phyloP scores from a whole-genome alignment of 2,329 filamentous ascomycete genomes.

The Fusarium sp. region DNA sequence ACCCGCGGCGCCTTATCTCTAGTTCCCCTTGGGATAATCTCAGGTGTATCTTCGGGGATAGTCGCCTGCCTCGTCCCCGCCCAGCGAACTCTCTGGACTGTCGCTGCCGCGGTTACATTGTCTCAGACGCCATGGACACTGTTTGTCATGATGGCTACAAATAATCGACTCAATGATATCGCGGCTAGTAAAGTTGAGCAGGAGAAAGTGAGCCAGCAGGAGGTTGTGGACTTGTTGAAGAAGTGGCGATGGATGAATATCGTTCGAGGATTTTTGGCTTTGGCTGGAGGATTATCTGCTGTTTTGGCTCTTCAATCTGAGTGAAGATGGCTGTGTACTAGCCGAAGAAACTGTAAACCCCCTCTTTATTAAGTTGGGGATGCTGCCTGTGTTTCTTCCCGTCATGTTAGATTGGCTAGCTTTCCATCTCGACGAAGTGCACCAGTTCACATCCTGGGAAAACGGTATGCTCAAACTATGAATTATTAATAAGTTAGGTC shows the following conservation, averaged over 20 bases:
- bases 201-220: slow-evolving; percentile 27
- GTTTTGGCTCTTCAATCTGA: slow-evolving; percentile 29
- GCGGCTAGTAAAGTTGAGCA: slow-evolving; percentile 20
- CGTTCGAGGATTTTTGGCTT: slow-evolving; percentile 30
- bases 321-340: background rate
- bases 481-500: background rate
- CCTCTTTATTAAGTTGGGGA: too few species aligned
- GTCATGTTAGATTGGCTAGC: too few species aligned
- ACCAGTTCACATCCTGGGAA: too few species aligned
- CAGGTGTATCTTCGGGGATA: slow-evolving; percentile 28
- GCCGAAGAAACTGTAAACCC: too few species aligned
- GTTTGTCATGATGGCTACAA: slow-evolving; percentile 39
- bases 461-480: background rate
- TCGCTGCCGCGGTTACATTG: slow-evolving; percentile 24
- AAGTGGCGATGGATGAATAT: slow-evolving; percentile 42
- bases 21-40: slow-evolving; percentile 28
- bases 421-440: too few species aligned
- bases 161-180: slow-evolving; percentile 31
- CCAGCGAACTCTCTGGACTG: slow-evolving; percentile 26
- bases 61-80: slow-evolving; percentile 34
- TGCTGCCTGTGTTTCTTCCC: too few species aligned
- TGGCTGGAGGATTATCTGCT: slow-evolving; percentile 31
- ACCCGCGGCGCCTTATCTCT: slow-evolving; percentile 24
- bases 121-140: slow-evolving; percentile 37
- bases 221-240: slow-evolving; percentile 29